phyloP scores from a whole-genome alignment of 305 asterid genomes.

The Galium porrigens region DNA sequence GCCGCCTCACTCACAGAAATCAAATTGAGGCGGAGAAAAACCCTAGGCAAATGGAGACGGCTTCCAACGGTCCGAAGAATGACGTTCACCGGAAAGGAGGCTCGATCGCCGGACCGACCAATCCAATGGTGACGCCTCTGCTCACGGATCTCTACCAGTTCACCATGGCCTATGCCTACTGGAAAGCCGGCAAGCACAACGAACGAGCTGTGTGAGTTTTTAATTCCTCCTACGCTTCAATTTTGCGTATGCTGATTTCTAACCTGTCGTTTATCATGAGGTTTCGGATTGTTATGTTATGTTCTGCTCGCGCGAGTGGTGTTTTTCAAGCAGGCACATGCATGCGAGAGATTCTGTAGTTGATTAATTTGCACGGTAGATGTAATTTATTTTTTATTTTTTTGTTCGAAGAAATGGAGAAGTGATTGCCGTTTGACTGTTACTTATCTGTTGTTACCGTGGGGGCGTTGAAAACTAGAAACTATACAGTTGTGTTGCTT shows the following conservation, averaged over 20 bases:
- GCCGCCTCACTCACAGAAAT: neutral
- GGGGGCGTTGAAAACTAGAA: neutral
- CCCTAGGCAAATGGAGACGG: slow-evolving; percentile 24
- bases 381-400: neutral
- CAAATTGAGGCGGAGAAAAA: neutral
- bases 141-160: slow-evolving; percentile 94
- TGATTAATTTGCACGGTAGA: neutral
- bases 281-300: neutral
- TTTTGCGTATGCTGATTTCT: neutral
- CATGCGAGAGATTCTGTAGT: neutral
- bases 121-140: slow-evolving; percentile 93
- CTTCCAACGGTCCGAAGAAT: slow-evolving; percentile 27
- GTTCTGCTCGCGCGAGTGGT: neutral
- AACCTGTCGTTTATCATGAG: neutral
- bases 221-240: neutral
- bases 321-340: neutral
- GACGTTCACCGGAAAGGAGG: slow-evolving; percentile 14
- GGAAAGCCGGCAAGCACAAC: slow-evolving; percentile 82
- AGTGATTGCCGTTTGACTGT: neutral
- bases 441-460: neutral
- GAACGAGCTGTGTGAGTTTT: slow-evolving; percentile 76
- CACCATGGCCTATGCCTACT: slow-evolving; percentile 95
- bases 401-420: neutral
- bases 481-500: neutral
- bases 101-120: slow-evolving; percentile 51